These are phyloP conservation scores for Fusarium robinianum DNA, from an alignment of 2,329 filamentous ascomycete species.

Conservation along the genomic window DNA sequence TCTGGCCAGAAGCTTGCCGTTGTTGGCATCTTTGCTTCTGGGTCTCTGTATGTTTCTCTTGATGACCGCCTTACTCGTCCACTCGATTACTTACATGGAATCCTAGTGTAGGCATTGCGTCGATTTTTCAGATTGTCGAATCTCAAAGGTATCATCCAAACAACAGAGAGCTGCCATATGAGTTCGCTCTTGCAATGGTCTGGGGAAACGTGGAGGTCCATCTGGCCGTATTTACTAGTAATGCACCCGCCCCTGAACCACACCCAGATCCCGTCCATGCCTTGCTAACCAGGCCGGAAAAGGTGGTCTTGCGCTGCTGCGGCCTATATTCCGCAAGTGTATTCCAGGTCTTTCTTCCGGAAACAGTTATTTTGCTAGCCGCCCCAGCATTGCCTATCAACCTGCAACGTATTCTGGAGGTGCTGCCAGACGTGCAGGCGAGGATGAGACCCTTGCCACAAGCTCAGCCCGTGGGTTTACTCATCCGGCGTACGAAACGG, in stretches of 20 bases:
- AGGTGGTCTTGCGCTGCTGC: constrained; percentile 22
- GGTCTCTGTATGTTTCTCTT: constrained; percentile 15
- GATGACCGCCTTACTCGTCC: fast-evolving
- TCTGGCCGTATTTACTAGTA: constrained; percentile 24
- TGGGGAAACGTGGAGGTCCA: constrained; percentile 24
- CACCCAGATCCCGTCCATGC: not conserved
- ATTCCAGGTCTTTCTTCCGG: constrained; percentile 19
- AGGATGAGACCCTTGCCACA: constrained; percentile 8
- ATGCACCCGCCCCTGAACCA: not conserved
- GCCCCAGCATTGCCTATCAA: constrained; percentile 9
- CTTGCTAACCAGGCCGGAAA: not conserved
- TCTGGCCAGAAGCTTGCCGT: constrained; percentile 24
- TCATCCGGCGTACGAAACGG: constrained; percentile 20
- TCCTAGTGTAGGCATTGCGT: constrained; percentile 17
- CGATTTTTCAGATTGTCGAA: constrained; percentile 22
- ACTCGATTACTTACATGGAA: not conserved
- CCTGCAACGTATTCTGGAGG: constrained; percentile 4
- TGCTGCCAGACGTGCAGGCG: constrained; percentile 3
- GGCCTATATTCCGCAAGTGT: constrained; percentile 25
- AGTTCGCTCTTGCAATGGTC: constrained; percentile 23
- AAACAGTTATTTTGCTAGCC: constrained; percentile 17
- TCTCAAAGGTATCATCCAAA: constrained; percentile 12
- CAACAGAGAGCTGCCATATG: constrained; percentile 20
- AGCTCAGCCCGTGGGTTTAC: constrained; percentile 16
- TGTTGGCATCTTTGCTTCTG: constrained; percentile 18